phyloP scores from a whole-genome alignment of 331 rosid genomes.

The Acacia concinna region DNA sequence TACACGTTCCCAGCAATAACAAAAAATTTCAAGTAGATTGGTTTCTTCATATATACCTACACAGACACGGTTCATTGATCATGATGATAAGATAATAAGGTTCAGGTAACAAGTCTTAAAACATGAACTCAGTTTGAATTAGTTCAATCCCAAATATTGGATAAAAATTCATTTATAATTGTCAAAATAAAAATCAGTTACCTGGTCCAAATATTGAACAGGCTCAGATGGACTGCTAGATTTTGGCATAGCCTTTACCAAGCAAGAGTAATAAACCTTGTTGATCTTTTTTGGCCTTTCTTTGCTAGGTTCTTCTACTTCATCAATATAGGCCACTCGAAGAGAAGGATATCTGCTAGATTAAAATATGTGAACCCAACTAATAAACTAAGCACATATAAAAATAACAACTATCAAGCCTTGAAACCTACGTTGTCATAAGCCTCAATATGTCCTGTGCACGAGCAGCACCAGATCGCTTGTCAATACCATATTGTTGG shows the following conservation, averaged over 20 bases:
- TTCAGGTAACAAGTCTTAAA: background rate
- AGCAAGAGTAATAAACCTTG: slow-evolving; percentile 87
- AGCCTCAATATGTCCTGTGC: slow-evolving; percentile 88
- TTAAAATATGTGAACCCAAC: slow-evolving; percentile 16
- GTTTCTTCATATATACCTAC: background rate
- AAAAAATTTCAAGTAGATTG: background rate
- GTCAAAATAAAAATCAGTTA: slow-evolving; percentile 34
- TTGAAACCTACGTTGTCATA: slow-evolving; percentile 70
- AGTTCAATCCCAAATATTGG: background rate
- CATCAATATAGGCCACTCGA: slow-evolving; percentile 95
- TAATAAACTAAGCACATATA: background rate
- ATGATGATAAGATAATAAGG: background rate
- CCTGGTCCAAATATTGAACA: slow-evolving; percentile 88
- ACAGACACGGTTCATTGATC: background rate
- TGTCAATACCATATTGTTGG: slow-evolving; percentile 93
- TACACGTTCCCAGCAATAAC: background rate
- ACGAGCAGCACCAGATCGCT: slow-evolving; percentile 78
- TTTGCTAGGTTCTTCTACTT: slow-evolving; percentile 82
- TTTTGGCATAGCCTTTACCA: slow-evolving; percentile 93
- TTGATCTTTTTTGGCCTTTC: slow-evolving; percentile 67
- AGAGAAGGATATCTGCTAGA: slow-evolving; percentile 85
- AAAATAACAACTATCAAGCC: slow-evolving; percentile 5
- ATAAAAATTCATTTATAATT: slow-evolving; percentile 1
- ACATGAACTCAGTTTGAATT: background rate
- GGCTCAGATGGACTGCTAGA: slow-evolving; percentile 75